Evolutionary conservation across 345 rosid genomes (phyloP), one percentile per base, ranked within the genome.

Genomic region (Bruguiera parviflora): DNA sequence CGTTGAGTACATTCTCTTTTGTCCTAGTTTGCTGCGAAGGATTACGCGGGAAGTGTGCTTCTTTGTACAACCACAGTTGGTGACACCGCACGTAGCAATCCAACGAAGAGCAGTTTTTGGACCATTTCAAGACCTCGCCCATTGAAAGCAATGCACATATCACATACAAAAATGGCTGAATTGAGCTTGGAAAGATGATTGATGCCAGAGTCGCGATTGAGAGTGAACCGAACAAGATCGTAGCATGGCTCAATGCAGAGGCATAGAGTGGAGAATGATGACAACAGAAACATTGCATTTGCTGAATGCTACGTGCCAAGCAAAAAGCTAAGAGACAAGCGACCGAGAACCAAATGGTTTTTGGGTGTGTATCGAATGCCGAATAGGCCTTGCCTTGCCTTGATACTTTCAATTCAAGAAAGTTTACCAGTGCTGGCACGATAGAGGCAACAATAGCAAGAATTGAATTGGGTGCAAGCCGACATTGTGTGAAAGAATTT

Each of bases 401-500:
- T 25, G 53, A 46, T 64, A 64, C 67, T 35, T n/a, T 64, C 55
- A 47, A 25, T 46, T 64, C 11, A 64, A 46, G 55, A 25, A 64
- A 25, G 67, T 24, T 24, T 5, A 64, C 11, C n/a, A 24, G 67
- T 31, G 46, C 67, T 10, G 53, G 22, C 35, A 64, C 43, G n/a
- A 16, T 64, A 19, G 46, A 64, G 35, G 24, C 16, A 27, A 64
- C 43, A 21, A 64, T 8, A n/a, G 22, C 21, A 25, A 24, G 33
- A 32, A 64, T 20, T 43, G 32, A 61, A 61, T 61, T n/a, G 20
- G 56, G 56, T 19, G 24, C 57, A 1, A 6, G n/a, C 57, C 1
- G 57, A n/a, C 0, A n/a, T 20, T 19, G 3, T 21, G 6, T 21
- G 43, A 37, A 37, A 37, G 10, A 37, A 8, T 37, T 37, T 37